Conservation (phyloP, 768 basidiomycete genomes). For the Tricholoma sp. region DNA sequence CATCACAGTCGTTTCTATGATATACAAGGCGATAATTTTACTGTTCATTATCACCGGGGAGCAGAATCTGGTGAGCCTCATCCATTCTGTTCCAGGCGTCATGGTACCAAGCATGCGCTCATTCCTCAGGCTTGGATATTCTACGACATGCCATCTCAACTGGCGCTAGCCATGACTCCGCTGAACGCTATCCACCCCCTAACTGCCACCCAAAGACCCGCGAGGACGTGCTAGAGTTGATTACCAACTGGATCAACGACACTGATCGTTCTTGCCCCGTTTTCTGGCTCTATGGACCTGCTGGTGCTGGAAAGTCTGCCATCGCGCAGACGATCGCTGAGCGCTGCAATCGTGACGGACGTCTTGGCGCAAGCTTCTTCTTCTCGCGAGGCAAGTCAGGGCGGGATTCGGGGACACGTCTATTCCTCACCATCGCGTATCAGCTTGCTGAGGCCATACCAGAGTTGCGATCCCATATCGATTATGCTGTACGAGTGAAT, state of each 20-base stretch:
- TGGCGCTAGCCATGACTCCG: no score
- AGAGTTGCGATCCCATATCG: not conserved
- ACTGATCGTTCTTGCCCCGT: not conserved
- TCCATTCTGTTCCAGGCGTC: no score
- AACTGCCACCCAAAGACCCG: no score
- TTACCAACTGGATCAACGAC: slow-evolving; percentile 1
- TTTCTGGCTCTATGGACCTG: slow-evolving; percentile 9
- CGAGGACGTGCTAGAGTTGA: no score
- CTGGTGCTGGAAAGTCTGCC: slow-evolving; percentile 21
- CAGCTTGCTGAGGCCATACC: slow-evolving; percentile 17
- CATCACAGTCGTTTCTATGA: no score
- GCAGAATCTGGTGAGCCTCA: no score
- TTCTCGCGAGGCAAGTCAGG: slow-evolving; percentile 25
- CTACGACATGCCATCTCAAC: no score
- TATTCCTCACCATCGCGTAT: slow-evolving; percentile 26
- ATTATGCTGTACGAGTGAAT: not conserved
- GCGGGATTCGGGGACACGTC: slow-evolving; percentile 16
- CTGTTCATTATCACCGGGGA: no score
- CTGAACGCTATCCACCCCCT: no score
- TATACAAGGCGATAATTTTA: no score
- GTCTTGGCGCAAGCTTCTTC: slow-evolving; percentile 29
- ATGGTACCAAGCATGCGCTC: no score
- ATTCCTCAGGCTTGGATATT: no score
- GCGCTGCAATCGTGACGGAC: slow-evolving; percentile 10
- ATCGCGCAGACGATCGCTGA: slow-evolving; percentile 21